Percentiles rank a stretch among this genome's conserved stretches.
phyloP scores from a whole-genome alignment of 495 filamentous ascomycete genomes.

The Aspergillus egyptiacus region DNA sequence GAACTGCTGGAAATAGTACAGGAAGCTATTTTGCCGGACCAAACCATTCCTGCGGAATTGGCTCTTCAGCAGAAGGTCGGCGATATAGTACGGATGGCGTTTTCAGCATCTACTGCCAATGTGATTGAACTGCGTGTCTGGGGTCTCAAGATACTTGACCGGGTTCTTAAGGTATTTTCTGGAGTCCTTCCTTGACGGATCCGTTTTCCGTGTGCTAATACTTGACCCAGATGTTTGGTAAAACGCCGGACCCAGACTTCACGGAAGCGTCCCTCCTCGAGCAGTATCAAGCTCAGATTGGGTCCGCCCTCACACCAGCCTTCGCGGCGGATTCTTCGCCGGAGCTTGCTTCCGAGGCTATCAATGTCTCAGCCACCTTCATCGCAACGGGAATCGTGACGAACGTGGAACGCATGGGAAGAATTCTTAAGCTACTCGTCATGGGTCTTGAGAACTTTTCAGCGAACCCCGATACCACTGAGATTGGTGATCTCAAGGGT shows the following conservation, averaged over 20 bases:
- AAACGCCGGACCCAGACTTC: slow-evolving; percentile 92
- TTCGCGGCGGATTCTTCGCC: slow-evolving; percentile 95
- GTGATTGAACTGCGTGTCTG: slow-evolving; percentile 84
- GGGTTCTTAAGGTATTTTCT: slow-evolving; percentile 61
- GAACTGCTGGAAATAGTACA: slow-evolving; percentile 71
- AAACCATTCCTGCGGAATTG: slow-evolving; percentile 62
- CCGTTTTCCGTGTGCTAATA: slow-evolving; percentile 13
- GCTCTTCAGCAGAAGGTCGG: slow-evolving; percentile 79
- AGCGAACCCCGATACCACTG: slow-evolving; percentile 65
- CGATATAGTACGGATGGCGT: slow-evolving; percentile 95
- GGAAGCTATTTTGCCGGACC: slow-evolving; percentile 64
- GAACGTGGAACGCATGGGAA: slow-evolving; percentile 94
- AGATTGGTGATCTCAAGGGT: slow-evolving; percentile 88
- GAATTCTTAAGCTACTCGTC: slow-evolving; percentile 89
- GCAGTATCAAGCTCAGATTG: slow-evolving; percentile 97
- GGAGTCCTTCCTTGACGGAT: background rate
- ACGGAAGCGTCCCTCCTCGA: slow-evolving; percentile 91
- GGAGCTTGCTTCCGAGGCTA: slow-evolving; percentile 87
- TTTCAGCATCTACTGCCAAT: slow-evolving; percentile 91
- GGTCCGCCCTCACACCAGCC: slow-evolving; percentile 90
- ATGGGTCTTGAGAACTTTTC: slow-evolving; percentile 90
- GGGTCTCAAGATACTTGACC: slow-evolving; percentile 88
- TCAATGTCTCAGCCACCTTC: slow-evolving; percentile 96
- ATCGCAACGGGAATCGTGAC: slow-evolving; percentile 96
- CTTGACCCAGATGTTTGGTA: slow-evolving; percentile 73